phyloP scores from a whole-genome alignment of 2,329 filamentous ascomycete genomes.

The Iodosphaeria phyllophila region DNA sequence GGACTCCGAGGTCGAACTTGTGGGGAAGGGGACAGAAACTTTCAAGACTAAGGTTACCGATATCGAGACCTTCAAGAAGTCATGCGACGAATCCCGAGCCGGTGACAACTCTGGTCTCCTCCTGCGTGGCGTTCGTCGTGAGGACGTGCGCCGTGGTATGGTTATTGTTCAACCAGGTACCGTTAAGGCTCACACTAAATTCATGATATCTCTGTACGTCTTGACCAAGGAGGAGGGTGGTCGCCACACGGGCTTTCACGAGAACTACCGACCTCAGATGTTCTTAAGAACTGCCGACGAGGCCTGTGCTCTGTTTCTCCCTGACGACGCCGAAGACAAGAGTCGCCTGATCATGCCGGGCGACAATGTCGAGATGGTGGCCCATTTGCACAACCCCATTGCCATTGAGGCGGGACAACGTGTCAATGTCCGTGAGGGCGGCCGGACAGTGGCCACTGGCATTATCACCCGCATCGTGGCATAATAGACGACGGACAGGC shows the following conservation, averaged over 20 bases:
- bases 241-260: slow-evolving; percentile 83
- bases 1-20: slow-evolving; percentile 84
- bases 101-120: slow-evolving; percentile 97
- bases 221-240: slow-evolving; percentile 96
- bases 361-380: slow-evolving; percentile 97
- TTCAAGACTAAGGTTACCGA: slow-evolving; percentile 99
- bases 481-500: slow-evolving; percentile 18
- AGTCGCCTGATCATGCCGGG: slow-evolving; percentile 79
- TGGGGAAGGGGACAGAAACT: slow-evolving; percentile 63
- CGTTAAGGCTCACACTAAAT: slow-evolving; percentile 76
- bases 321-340: slow-evolving; percentile 59
- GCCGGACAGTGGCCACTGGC: slow-evolving; percentile 72
- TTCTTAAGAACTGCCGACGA: slow-evolving; percentile 86
- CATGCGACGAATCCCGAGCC: slow-evolving; percentile 85
- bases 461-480: slow-evolving; percentile 56
- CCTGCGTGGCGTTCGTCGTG: slow-evolving; percentile 86
- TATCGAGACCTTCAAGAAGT: slow-evolving; percentile 99
- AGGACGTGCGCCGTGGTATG: slow-evolving; percentile 92
- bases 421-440: slow-evolving; percentile 97
- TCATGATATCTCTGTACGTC: slow-evolving; percentile 92
- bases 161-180: slow-evolving; percentile 69
- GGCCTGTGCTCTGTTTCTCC: slow-evolving; percentile 65
- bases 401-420: slow-evolving; percentile 84
- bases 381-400: slow-evolving; percentile 67
- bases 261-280: slow-evolving; percentile 95